Evolutionary conservation across 2,329 filamentous ascomycete genomes (phyloP), one percentile per base, ranked within the genome.

Genomic region (Ophiostoma triangulosporum): DNA sequence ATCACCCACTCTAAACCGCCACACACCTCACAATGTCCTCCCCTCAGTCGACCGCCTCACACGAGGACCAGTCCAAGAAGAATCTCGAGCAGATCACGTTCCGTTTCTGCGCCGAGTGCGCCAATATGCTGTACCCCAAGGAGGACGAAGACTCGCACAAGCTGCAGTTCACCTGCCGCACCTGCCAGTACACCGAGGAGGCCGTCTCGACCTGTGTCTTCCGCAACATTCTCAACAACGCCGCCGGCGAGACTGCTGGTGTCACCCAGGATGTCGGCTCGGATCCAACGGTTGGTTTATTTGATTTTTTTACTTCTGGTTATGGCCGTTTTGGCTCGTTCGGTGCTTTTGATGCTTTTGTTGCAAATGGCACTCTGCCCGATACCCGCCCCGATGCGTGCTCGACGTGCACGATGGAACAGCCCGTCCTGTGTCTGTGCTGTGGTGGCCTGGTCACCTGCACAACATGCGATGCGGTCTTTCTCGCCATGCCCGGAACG

Each of bases 41-140:
- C 11, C 79, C 79, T 31, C 71, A 75, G 50, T 60, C 77, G 27
- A 75, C 70, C 46, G 20, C 43, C 26, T 69, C 69, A 31, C 63
- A 71, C 59, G 70, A 72, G 46, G 64, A 66, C 22, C 64, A 65
- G 50, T 66, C 65, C 57, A 72, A 76, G 62, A 76, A 75, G 63
- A 73, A 73, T 61, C 72, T 74, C 59, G 83, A 91, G 70, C 88
- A 95, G 69, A 90, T 97, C 69, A 89, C 88, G 48, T 98, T 97
- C 71, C 85, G 88, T 64, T 98, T 98, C 77, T 98, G 93, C 75
- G 89, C 88, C 62, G 93, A 98, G 77, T 98, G 93, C 73, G 95
- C 90, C 63, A 98, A 98, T 76, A 86, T 98, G 79, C 77, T 98
- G 53, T 97, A 97, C 66, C 93, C 93, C 50, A 93, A 94, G 71